These are phyloP conservation scores for Zasmidium angulare DNA, from an alignment of 2,329 filamentous ascomycete species.

Conservation along the genomic window DNA sequence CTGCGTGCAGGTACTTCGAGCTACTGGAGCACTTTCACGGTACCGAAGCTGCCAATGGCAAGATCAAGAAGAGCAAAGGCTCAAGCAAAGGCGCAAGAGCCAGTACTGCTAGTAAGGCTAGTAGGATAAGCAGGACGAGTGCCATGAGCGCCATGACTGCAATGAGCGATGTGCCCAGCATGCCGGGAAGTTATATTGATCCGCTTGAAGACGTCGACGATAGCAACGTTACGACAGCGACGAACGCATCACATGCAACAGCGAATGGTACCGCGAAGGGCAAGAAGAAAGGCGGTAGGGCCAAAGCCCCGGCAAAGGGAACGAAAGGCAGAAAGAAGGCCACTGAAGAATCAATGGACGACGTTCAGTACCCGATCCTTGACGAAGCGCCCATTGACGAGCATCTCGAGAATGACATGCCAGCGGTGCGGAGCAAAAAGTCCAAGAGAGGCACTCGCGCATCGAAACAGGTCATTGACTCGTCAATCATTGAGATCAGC, in stretches of 20 bases:
- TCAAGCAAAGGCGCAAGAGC: constrained; percentile 21
- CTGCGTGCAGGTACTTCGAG: constrained; percentile 79
- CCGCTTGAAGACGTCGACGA: constrained; percentile 48
- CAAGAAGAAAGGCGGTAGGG: constrained; percentile 38
- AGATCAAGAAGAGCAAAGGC: constrained; percentile 34
- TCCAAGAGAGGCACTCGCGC: constrained; percentile 20
- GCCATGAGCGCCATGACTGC: constrained; percentile 28
- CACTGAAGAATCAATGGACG: constrained; percentile 14
- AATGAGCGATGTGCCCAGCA: constrained; percentile 26
- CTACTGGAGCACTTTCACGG: constrained; percentile 54
- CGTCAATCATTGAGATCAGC: constrained; percentile 30
- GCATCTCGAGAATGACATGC: constrained; percentile 9
- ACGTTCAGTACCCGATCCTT: constrained; percentile 19
- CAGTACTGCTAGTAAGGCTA: constrained; percentile 62
- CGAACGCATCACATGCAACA: constrained; percentile 40
- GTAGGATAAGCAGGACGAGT: constrained; percentile 58
- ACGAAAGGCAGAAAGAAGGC: constrained; percentile 35
- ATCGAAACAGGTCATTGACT: constrained; percentile 31
- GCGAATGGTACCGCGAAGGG: constrained; percentile 30
- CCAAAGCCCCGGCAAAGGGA: constrained; percentile 48
- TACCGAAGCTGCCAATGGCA: constrained; percentile 17
- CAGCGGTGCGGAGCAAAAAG: constrained; percentile 22
- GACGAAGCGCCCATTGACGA: constrained; percentile 9
- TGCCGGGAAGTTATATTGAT: constrained; percentile 19
- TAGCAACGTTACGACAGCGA: constrained; percentile 52